Percentiles rank a stretch among this genome's conserved stretches.
Evolutionary conservation across 768 basidiomycete species (phyloP).

Genomic region (Neoboletus brunneissimus): DNA sequence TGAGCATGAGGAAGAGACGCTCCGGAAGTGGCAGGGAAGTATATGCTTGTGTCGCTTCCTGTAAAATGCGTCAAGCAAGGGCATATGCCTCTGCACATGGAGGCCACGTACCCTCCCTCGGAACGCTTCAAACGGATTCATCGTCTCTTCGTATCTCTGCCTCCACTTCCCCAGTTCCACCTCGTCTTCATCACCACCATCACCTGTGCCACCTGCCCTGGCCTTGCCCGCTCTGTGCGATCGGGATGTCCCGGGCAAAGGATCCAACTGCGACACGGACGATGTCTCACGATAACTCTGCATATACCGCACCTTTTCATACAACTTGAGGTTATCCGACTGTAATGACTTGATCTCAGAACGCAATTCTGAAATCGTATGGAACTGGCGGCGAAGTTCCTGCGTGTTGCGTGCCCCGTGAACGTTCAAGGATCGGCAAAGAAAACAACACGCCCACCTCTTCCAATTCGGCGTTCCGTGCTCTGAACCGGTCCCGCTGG

Average conservation of each 20-base stretch:
- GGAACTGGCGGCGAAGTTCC: constrained; percentile 95
- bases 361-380: constrained; percentile 90
- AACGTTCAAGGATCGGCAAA: neutral
- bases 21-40: constrained; percentile 90
- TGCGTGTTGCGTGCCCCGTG: constrained; percentile 26
- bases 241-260: constrained; percentile 46
- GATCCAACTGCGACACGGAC: constrained; percentile 63
- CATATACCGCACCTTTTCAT: constrained; percentile 99
- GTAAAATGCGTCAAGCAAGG: neutral
- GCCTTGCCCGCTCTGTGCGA: constrained; percentile 4
- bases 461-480: constrained; percentile 95
- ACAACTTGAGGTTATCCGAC: constrained; percentile 93
- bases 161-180: constrained; percentile 88
- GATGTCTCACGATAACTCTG: constrained; percentile 89
- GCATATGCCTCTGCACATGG: neutral
- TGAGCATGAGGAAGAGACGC: constrained; percentile 79
- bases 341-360: constrained; percentile 90
- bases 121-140: constrained; percentile 99
- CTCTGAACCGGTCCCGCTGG: constrained; percentile 96
- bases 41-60: constrained; percentile 96
- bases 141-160: constrained; percentile 90
- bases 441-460: constrained; percentile 53
- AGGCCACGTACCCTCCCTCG: constrained; percentile 74
- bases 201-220: constrained; percentile 3
- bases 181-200: constrained; percentile 36